Percentiles rank a stretch among this genome's conserved stretches.
These are phyloP conservation scores for Auricularia auricula-judae DNA, from an alignment of 768 basidiomycete genomes.

Conservation along the genomic window DNA sequence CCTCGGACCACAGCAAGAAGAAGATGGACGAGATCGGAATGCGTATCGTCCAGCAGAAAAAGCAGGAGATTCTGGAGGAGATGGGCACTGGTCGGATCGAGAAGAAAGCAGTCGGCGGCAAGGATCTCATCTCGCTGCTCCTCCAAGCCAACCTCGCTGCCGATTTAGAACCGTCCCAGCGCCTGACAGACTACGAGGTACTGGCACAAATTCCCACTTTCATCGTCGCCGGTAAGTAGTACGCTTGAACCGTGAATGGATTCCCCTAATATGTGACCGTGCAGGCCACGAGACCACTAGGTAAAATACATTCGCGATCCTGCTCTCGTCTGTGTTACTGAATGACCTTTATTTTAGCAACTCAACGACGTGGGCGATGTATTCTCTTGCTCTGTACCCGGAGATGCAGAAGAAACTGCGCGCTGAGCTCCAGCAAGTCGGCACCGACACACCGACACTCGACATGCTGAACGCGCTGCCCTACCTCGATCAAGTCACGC, in stretches of 20 bases:
- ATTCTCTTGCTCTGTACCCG: slow-evolving; percentile 19
- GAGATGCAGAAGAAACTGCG: slow-evolving; percentile 24
- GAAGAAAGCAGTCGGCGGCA: slow-evolving; percentile 14
- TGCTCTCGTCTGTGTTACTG: no score
- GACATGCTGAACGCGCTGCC: slow-evolving; percentile 3
- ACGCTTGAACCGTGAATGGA: not conserved
- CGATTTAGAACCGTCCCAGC: not conserved
- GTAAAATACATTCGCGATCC: no score
- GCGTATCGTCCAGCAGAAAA: slow-evolving; percentile 21
- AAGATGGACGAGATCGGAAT: slow-evolving; percentile 18
- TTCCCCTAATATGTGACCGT: no score
- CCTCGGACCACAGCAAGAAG: not conserved
- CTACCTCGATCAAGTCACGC: slow-evolving; percentile 4
- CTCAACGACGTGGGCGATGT: slow-evolving; percentile 20
- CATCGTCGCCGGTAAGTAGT: slow-evolving; percentile 5
- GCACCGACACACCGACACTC: not conserved
- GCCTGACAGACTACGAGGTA: slow-evolving; percentile 6
- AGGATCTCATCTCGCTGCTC: slow-evolving; percentile 9
- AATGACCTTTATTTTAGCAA: slow-evolving; percentile 3
- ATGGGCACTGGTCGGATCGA: not conserved
- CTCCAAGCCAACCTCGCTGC: slow-evolving; percentile 8
- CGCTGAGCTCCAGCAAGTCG: slow-evolving; percentile 16
- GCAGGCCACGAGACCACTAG: no score
- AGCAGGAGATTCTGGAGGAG: slow-evolving; percentile 16
- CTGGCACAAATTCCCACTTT: slow-evolving; percentile 11